These are phyloP conservation scores for Aphanomyces cochlioides DNA, from an alignment of 352 stramenopile genomes.

Conservation along the genomic window DNA sequence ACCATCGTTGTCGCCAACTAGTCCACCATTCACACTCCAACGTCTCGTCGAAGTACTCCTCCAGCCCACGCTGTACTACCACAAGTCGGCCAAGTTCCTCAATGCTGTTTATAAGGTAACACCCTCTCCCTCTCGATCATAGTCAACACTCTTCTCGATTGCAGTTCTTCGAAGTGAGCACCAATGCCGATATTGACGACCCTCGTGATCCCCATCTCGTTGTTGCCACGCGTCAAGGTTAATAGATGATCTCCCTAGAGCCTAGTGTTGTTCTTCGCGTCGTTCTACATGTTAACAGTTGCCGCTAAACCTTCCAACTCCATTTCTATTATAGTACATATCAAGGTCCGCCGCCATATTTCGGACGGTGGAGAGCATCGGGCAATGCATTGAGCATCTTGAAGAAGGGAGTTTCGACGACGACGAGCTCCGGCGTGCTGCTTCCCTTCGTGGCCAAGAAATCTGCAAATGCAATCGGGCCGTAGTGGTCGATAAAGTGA, in stretches of 20 bases:
- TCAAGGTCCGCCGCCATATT: slow-evolving; percentile 41
- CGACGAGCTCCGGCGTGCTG: slow-evolving; percentile 51
- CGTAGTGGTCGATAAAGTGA: slow-evolving; percentile 76
- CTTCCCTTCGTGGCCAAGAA: slow-evolving; percentile 50
- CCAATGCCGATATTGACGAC: slow-evolving; percentile 1
- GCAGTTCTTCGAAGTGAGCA: slow-evolving; percentile 16
- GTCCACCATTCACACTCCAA: slow-evolving; percentile 78
- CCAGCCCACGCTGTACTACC: slow-evolving; percentile 65
- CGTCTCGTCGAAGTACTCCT: slow-evolving; percentile 73
- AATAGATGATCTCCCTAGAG: neutral
- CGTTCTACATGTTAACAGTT: too few relatives aligned
- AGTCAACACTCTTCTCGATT: neutral
- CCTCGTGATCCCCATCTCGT: neutral
- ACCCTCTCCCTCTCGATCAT: neutral
- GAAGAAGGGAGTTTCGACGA: slow-evolving; percentile 82
- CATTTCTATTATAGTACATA: neutral
- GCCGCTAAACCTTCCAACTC: too few relatives aligned
- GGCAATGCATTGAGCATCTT: slow-evolving; percentile 81
- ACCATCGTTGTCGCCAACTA: slow-evolving; percentile 22
- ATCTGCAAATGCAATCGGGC: slow-evolving; percentile 79
- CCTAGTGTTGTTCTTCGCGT: too few relatives aligned
- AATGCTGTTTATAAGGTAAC: slow-evolving; percentile 75
- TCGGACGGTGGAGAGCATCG: slow-evolving; percentile 75
- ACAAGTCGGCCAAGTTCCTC: slow-evolving; percentile 70
- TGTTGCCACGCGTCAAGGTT: neutral